phyloP scores from a whole-genome alignment of 257 asterid genomes.

The Ajuga chamaepitys region DNA sequence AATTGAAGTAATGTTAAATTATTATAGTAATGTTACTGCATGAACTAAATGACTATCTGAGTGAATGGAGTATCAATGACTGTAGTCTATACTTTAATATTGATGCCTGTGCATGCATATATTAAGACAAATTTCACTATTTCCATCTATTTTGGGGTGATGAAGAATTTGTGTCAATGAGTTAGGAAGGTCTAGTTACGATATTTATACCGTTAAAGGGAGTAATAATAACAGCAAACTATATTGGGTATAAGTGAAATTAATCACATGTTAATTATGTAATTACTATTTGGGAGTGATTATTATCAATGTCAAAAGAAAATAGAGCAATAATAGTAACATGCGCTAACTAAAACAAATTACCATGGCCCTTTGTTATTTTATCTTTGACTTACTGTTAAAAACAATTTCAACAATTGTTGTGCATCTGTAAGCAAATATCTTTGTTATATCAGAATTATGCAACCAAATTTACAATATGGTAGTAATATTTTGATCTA shows the following conservation, averaged over 20 bases:
- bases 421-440: too few relatives aligned
- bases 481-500: too few relatives aligned
- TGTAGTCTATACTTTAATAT: too few relatives aligned
- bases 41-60: too few relatives aligned
- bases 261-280: slow-evolving; percentile 30
- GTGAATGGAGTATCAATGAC: too few relatives aligned
- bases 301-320: slow-evolving; percentile 31
- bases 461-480: too few relatives aligned
- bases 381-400: slow-evolving; percentile 27
- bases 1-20: too few relatives aligned
- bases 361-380: neutral
- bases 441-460: too few relatives aligned
- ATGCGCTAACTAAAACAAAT: slow-evolving; percentile 21
- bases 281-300: slow-evolving; percentile 21
- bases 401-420: neutral
- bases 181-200: slow-evolving; percentile 20
- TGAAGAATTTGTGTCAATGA: slow-evolving; percentile 10
- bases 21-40: too few relatives aligned
- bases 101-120: too few relatives aligned
- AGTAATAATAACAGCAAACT: slow-evolving; percentile 11
- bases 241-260: slow-evolving; percentile 22
- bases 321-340: slow-evolving; percentile 19
- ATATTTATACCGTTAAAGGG: slow-evolving; percentile 16
- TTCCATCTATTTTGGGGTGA: slow-evolving; percentile 16
- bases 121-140: slow-evolving; percentile 36